A percentile compares a stretch with the other conserved stretches of the same genome.
phyloP scores from a whole-genome alignment of 2,329 filamentous ascomycete genomes.

The Colletotrichum limetticola region DNA sequence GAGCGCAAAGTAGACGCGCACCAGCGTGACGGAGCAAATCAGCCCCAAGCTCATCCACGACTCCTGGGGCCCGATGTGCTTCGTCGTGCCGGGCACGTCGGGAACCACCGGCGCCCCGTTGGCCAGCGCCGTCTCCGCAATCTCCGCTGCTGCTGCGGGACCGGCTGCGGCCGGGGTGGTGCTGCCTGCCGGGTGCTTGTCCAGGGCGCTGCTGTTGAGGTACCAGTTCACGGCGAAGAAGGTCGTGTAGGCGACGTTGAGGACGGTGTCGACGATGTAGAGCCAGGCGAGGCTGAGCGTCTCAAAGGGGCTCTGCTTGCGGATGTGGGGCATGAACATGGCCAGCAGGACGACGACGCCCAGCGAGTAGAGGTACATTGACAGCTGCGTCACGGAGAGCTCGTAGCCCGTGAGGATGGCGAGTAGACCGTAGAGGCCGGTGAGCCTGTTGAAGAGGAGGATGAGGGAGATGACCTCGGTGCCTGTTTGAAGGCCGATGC shows the following conservation, averaged over 20 bases:
- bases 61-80: slow-evolving; percentile 58
- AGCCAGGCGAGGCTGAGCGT: slow-evolving; percentile 85
- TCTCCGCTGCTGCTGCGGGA: slow-evolving; percentile 27
- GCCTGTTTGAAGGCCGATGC: slow-evolving; percentile 87
- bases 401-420: slow-evolving; percentile 88
- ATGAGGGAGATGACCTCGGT: slow-evolving; percentile 86
- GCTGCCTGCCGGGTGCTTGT: slow-evolving; percentile 33
- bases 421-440: slow-evolving; percentile 89
- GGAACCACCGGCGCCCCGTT: slow-evolving; percentile 34
- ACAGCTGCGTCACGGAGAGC: slow-evolving; percentile 84
- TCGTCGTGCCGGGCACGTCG: slow-evolving; percentile 33
- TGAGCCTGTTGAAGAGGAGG: slow-evolving; percentile 91
- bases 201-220: slow-evolving; percentile 65
- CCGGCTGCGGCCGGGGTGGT: slow-evolving; percentile 22
- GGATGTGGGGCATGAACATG: slow-evolving; percentile 82
- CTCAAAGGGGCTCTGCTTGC: slow-evolving; percentile 80
- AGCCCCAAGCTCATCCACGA: slow-evolving; percentile 81
- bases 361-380: slow-evolving; percentile 92
- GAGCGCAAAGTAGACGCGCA: slow-evolving; percentile 85
- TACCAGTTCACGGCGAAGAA: slow-evolving; percentile 90
- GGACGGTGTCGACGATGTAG: slow-evolving; percentile 82
- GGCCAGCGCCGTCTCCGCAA: slow-evolving; percentile 31
- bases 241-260: slow-evolving; percentile 85
- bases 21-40: slow-evolving; percentile 77
- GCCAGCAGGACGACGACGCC: slow-evolving; percentile 74